Base-by-base conservation (phyloP, 1,284 basidiomycete genomes). In the Apiotrichum laibachii region DNA sequence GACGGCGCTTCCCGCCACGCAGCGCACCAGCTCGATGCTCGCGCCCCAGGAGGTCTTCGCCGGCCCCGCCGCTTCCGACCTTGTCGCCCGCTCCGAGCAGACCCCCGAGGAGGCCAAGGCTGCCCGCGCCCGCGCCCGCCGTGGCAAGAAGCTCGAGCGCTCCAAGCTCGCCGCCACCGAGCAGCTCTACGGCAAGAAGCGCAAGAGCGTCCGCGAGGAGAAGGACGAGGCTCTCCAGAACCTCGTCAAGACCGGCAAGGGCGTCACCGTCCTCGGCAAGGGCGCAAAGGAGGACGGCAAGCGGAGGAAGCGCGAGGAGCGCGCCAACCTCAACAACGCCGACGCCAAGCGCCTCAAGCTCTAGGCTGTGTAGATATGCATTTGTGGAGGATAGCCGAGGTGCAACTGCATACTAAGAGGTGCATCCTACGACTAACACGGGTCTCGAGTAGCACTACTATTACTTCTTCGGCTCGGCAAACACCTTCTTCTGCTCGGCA, bases 41-140 rank as follows among this genome's bases (percentile, higher is more conserved):
- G 92, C 96, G 0, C 96, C 96, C 0, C 92, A 98, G 73, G 96
- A 99, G 79, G 81, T 99, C 37, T 90, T 89, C 68, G 81, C 85
- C 0, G 75, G 77, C 4, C 83, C 88, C 0, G 73, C 80, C 5
- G 68, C 84, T 0, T 77, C 83, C 12, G 82, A 84, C 48, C 80
- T 85, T 46, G 85, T 85, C 43, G 81, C 85, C 5, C 84, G 85
- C 50, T 87, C 85, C 56, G 95, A 98, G 75, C 82, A 97, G 62
- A 92, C 90, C 8, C 90, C 93, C 0, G 79, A 82, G 33, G 88
- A 97, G 79, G 96, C 96, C 78, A 86, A 86, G 53, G 79, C 85
- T 1, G 77, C 85, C 52, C 84, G 86, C 52, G 82, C 83, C 62
- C 92, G 89, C 73, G 82, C 86, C 60, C 84, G 88, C 59, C 94